Evolutionary conservation across 306 rosid species (phyloP), one percentile per base, ranked within the genome.

Genomic region (Quillaja saponaria): DNA sequence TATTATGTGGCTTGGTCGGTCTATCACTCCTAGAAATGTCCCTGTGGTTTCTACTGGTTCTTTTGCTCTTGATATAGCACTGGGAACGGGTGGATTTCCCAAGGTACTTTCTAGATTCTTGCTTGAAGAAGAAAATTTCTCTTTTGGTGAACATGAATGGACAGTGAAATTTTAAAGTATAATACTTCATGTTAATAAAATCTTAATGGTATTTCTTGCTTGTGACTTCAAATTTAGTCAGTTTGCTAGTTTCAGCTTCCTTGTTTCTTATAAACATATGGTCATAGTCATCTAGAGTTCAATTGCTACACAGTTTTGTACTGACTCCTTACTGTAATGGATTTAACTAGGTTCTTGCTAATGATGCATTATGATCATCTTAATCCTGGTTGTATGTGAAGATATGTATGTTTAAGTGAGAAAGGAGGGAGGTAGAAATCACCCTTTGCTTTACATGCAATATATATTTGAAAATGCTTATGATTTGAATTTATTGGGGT

Each of bases 1-100:
- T 52, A 92, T 88, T 62, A 88, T 86, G 98, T 88, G 98, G 98
- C 92, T 91, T 71, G 98, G 96, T 54, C 85, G 84, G 52, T 57
- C 92, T 8, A 67, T 7, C 39, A 34, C 73, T 44, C 68, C 74
- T 16, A 84, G 56, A 66, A 39, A 74, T 35, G 87, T 84, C 63
- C 92, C 96, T 9, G 98, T 88, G 58, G 76, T 88, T 12, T 84
- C 98, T 61, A 79, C 90, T 2, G 95, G 98, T 70, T 92, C 95
- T 34, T 82, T 88, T 74, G 76, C 85, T 58, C 89, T 92, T 69
- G 98, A 92, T 78, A 1, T 75, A 14, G 96, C 96, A 4, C 83
- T 88, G 11, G 98, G 96, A 71, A 52, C 75, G 17, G 92, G 90
- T 66, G 98, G 98, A 50, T 75, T 91, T 79, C 98, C 98, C 1